These are phyloP conservation scores for Russula foetens DNA, from an alignment of 768 basidiomycete genomes.

Conservation along the genomic window DNA sequence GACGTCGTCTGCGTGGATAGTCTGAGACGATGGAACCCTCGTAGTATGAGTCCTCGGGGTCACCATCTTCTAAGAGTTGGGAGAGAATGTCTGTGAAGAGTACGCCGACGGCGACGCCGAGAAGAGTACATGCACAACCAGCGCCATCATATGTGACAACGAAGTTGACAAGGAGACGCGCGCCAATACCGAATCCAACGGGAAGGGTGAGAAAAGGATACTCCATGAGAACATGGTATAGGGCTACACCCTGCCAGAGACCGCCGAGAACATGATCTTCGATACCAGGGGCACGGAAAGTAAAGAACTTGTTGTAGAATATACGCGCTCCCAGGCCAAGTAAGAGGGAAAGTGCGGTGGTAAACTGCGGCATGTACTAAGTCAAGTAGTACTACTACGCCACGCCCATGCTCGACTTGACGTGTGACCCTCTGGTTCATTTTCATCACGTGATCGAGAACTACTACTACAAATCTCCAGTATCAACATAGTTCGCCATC, in stretches of 20 bases:
- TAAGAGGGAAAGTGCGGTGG: slow-evolving; percentile 59
- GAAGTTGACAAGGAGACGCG: slow-evolving; percentile 61
- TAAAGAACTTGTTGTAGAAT: slow-evolving; percentile 48
- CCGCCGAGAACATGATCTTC: slow-evolving; percentile 60
- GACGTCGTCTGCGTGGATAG: slow-evolving; percentile 18
- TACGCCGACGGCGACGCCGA: slow-evolving; percentile 63
- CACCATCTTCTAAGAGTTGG: slow-evolving; percentile 49
- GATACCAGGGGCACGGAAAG: slow-evolving; percentile 36
- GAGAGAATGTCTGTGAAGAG: slow-evolving; percentile 65
- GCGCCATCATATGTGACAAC: slow-evolving; percentile 42
- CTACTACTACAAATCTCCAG: slow-evolving; percentile 26
- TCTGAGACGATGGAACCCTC: slow-evolving; percentile 15
- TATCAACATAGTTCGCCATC: slow-evolving; percentile 87
- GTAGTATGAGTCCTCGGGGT: slow-evolving; percentile 26
- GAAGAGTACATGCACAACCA: slow-evolving; percentile 49
- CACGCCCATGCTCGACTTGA: too few relatives aligned
- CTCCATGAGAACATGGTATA: slow-evolving; percentile 57
- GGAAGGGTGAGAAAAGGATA: slow-evolving; percentile 45
- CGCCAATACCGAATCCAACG: slow-evolving; percentile 48
- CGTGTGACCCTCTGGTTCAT: slow-evolving; percentile 4
- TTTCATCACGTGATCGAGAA: slow-evolving; percentile 19
- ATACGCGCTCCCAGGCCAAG: slow-evolving; percentile 71
- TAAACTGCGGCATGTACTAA: slow-evolving; percentile 32
- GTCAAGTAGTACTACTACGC: too few relatives aligned
- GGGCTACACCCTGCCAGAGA: slow-evolving; percentile 66